phyloP scores from a whole-genome alignment of 2,329 filamentous ascomycete species.

The Orbilia oligospora region DNA sequence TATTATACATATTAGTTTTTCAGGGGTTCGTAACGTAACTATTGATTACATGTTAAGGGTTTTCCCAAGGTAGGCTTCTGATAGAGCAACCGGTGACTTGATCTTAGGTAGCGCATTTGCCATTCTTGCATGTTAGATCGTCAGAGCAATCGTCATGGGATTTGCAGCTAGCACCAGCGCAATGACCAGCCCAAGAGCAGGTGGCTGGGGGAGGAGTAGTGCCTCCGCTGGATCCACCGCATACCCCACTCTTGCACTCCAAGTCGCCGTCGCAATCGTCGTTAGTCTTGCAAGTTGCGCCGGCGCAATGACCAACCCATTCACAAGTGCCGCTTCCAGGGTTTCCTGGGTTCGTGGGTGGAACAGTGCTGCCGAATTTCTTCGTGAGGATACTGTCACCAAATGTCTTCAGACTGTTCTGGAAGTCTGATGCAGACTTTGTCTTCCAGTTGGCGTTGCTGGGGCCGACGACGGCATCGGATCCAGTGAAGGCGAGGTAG shows the following conservation, averaged over 20 bases:
- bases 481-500: slow-evolving; percentile 75
- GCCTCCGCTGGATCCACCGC: slow-evolving; percentile 12
- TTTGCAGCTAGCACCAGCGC: slow-evolving; percentile 27
- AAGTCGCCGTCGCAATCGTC: slow-evolving; percentile 54
- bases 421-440: slow-evolving; percentile 70
- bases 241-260: slow-evolving; percentile 36
- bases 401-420: slow-evolving; percentile 70
- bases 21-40: no score
- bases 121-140: slow-evolving; percentile 26
- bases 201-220: slow-evolving; percentile 7
- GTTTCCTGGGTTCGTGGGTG: slow-evolving; percentile 72
- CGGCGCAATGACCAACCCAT: slow-evolving; percentile 53
- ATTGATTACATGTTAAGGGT: no score
- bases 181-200: slow-evolving; percentile 44
- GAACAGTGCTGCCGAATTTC: slow-evolving; percentile 43
- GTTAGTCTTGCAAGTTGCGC: slow-evolving; percentile 37
- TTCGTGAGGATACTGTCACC: slow-evolving; percentile 71
- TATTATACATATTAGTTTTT: no score
- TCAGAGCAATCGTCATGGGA: slow-evolving; percentile 34
- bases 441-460: slow-evolving; percentile 73
- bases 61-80: no score
- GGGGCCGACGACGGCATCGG: slow-evolving; percentile 73
- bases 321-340: slow-evolving; percentile 61
- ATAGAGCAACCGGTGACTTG: no score
- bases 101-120: slow-evolving; percentile 16